A percentile compares a stretch with the other conserved stretches of the same genome.
These are phyloP conservation scores for Fragaria iinumae DNA, from an alignment of 306 rosid species.

Conservation along the genomic window DNA sequence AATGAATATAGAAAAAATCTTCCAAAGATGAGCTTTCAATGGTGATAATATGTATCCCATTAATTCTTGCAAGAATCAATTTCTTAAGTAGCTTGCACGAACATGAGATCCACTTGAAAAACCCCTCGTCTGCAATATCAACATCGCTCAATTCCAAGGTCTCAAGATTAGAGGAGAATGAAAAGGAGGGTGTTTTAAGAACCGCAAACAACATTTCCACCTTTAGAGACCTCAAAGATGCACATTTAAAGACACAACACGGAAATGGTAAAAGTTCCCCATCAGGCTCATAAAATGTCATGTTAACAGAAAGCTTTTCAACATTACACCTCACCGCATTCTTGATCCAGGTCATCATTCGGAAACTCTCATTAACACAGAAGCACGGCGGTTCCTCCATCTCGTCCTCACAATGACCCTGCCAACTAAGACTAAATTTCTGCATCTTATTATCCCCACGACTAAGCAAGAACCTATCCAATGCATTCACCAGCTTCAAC, in stretches of 20 bases:
- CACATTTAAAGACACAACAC: background rate
- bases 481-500: background rate
- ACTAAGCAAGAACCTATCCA: background rate
- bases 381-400: background rate
- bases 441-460: background rate
- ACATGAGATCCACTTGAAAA: background rate
- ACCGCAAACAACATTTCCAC: background rate
- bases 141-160: background rate
- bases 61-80: background rate
- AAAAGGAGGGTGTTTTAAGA: background rate
- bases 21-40: background rate
- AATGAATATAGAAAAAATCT: too few relatives aligned
- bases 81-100: constrained; percentile 1
- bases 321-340: background rate
- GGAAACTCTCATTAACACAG: background rate
- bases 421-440: background rate
- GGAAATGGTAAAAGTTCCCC: background rate
- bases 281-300: background rate
- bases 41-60: background rate
- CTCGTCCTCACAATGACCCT: background rate
- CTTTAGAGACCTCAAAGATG: background rate
- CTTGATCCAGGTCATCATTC: background rate
- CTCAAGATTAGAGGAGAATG: background rate
- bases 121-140: background rate
- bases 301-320: background rate